Percentiles rank a stretch among this genome's conserved stretches.
Evolutionary conservation across 208 protist species (phyloP).

Genomic region (Porcisia deanei): DNA sequence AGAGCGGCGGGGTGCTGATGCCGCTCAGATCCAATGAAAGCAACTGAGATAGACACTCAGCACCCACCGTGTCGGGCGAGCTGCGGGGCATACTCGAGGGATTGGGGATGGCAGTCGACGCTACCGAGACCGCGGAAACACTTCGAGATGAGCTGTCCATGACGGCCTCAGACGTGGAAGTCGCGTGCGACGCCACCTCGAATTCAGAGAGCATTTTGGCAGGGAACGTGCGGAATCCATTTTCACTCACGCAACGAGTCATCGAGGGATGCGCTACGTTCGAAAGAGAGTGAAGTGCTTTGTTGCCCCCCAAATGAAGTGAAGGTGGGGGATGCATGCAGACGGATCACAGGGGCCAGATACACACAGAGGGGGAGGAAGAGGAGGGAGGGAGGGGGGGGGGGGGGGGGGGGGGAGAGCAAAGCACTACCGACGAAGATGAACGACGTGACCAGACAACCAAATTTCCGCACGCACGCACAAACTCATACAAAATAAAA

Average conservation of each 20-base stretch:
- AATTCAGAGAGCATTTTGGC: constrained; percentile 17
- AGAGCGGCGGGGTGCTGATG: constrained; percentile 3
- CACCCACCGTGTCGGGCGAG: constrained; percentile 3
- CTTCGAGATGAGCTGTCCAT: constrained; percentile 9
- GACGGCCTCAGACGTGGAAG: constrained; percentile 6
- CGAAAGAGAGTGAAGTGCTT: background rate
- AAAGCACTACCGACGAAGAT: background rate
- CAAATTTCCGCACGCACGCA: background rate
- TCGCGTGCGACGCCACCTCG: constrained; percentile 4
- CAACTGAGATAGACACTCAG: background rate
- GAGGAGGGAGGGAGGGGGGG: background rate
- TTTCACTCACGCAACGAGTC: background rate
- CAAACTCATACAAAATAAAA: background rate
- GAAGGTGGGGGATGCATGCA: background rate
- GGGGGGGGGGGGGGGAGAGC: too few relatives aligned
- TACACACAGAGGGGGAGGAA: background rate
- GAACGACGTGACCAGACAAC: background rate
- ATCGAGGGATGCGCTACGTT: background rate
- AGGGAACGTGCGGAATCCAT: constrained; percentile 4
- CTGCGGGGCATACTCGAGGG: constrained; percentile 17
- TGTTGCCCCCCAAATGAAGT: background rate
- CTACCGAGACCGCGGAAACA: constrained; percentile 1
- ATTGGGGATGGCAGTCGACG: constrained; percentile 17
- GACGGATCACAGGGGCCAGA: background rate
- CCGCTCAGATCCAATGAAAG: background rate